Conservation (phyloP, 306 rosid species). For the Begonia loranthoides region DNA sequence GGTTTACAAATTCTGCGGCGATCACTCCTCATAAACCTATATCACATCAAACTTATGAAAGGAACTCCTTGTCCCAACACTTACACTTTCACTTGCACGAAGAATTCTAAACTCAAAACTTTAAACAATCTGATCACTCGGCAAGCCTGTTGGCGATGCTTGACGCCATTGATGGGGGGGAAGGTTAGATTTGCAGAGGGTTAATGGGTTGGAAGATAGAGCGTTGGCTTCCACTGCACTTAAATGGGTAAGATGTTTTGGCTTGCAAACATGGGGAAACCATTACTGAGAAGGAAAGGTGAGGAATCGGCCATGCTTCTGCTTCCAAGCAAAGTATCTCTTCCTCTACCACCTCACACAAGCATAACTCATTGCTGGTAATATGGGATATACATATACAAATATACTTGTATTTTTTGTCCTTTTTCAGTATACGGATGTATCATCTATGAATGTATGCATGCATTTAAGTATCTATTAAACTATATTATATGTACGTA, state of each 20-base stretch:
- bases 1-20: constrained; percentile 36
- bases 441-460: too few species aligned
- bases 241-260: constrained; percentile 17
- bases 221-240: constrained; percentile 34
- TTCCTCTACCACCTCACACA: too few species aligned
- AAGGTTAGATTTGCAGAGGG: not conserved
- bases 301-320: constrained; percentile 15
- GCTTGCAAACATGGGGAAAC: too few species aligned
- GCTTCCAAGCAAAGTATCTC: not conserved
- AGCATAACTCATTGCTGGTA: too few species aligned
- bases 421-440: too few species aligned
- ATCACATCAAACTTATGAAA: not conserved
- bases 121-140: not conserved
- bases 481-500: too few species aligned
- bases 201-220: constrained; percentile 12
- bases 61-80: not conserved
- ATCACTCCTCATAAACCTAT: constrained; percentile 40
- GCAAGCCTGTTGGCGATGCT: constrained; percentile 38
- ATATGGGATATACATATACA: too few species aligned
- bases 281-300: constrained; percentile 10
- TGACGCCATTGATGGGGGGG: constrained; percentile 35
- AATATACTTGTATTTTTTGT: too few species aligned
- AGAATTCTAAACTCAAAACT: too few species aligned
- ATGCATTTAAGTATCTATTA: too few species aligned
- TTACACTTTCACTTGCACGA: too few species aligned